Base-by-base conservation (phyloP, 2,329 filamentous ascomycete species). In the Lachnellula subtilissima region DNA sequence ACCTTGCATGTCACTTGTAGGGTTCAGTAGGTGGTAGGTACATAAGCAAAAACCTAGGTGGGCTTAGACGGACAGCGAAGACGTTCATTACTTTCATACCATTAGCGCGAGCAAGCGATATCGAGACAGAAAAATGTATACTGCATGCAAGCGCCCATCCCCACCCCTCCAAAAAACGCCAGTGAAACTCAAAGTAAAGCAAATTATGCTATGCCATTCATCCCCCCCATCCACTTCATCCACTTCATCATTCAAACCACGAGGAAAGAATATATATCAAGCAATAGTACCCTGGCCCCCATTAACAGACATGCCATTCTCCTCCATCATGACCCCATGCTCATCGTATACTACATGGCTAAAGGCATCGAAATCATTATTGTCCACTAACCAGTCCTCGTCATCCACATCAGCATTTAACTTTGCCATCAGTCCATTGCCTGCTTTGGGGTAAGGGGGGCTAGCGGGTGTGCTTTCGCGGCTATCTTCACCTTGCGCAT, bases 391-490 rank as follows among this genome's bases (percentile, higher is more conserved):
- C 73, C 84, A 85, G 55, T 83, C 76, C 40, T 85, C 63, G 65
- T 87, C 84, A 25, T 82, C 78, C 17, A 75, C 75, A 61, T 86
- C 81, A 0, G 78, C 76, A 6, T 79, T 76, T 19, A 87, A 66
- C 23, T 75, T 71, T 7, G 66, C 62, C 69, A 71, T 78, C 28
- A 88, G 73, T 2, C 85, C 85, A 53, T 84, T 78, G 1, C 85
- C 85, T 6, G 84, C 75, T 59, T 79, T 79, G 0, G 84, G 84
- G 61, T 87, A 87, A 45, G 84, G 76, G 28, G 81, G 78, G 64
- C 84, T 83, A 47, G 80, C 79, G 37, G 75, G 73, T 48, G 83
- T 78, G 58, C 79, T 78, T n/a, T 74, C 71, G 48, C 69, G 59
- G 47, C 76, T 76, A 47, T 74, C 72, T 11, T 70, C 6, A 25